Base-by-base conservation (phyloP, 345 rosid genomes). In the Salix caprea region DNA sequence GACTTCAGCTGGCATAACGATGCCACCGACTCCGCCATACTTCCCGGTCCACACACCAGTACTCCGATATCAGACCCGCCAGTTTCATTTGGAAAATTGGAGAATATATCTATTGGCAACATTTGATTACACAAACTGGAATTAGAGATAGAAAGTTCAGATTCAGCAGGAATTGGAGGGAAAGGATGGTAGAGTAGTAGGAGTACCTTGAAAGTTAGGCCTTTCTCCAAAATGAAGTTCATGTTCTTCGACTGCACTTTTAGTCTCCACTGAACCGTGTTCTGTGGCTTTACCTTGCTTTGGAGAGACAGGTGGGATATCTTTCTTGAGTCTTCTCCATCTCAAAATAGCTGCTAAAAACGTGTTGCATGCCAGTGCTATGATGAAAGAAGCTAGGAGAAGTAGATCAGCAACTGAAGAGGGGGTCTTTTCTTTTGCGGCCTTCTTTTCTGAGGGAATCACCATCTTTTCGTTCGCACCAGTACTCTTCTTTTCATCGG, bases 11-110 rank as follows among this genome's bases (percentile, higher is more conserved):
- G 81, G 88, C 92, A 85, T 5, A 77, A 4, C 52, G 77, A 78
- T 77, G 94, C 97, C n/a, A 92, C 90, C 13, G 84, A 80, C 64
- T 88, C 89, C 80, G 90, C 88, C 94, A 94, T 85, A 11, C 84
- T 67, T 82, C 87, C 92, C 13, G 96, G 98, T 83, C 97, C 97
- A 61, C 97, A 92, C 46, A 94, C 98, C 72, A 94, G 71, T 15
- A 92, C 93, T 83, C 94, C 96, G 4, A 85, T 68, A 62, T 87
- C 81, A 18, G 86, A 81, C 68, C 81, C 94, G 44, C 84, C 84
- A 24, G 76, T 69, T 79, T 85, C 90, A 74, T 67, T 78, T 69
- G 69, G 69, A 72, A 91, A 89, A 84, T 82, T 81, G 60, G 77
- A 80, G 61, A 92, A 85, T 39, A 89, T 56, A 64, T 94, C 97